A percentile compares a stretch with the other conserved stretches of the same genome.
Conservation (phyloP, 1,284 basidiomycete genomes). For the Austropuccinia psidii region DNA sequence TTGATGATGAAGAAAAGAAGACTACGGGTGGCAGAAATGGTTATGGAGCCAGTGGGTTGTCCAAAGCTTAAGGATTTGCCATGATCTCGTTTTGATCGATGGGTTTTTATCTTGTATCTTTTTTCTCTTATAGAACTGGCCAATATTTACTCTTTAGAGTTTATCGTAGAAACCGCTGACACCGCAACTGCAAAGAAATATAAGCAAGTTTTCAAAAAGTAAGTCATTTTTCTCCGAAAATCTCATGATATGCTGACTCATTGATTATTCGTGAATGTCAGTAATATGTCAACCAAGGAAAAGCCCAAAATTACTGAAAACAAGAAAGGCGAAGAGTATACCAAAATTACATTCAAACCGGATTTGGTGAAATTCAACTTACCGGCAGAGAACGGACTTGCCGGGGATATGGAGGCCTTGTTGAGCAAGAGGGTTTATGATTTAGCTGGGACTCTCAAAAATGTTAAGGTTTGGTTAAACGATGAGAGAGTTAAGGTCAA, state of each 20-base stretch:
- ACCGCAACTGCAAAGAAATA: slow-evolving; percentile 81
- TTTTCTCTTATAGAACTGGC: slow-evolving; percentile 58
- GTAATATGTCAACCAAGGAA: slow-evolving; percentile 6
- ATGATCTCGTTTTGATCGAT: not conserved
- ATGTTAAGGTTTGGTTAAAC: slow-evolving; percentile 88
- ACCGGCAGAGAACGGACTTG: slow-evolving; percentile 60
- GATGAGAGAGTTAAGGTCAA: slow-evolving; percentile 87
- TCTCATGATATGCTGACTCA: not conserved
- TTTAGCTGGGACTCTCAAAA: slow-evolving; percentile 87
- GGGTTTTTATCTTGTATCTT: too few species aligned
- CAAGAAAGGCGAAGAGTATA: slow-evolving; percentile 76
- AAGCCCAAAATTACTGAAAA: slow-evolving; percentile 71
- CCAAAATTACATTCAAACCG: slow-evolving; percentile 89
- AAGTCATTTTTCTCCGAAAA: slow-evolving; percentile 59
- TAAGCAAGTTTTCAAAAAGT: slow-evolving; percentile 86
- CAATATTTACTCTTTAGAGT: slow-evolving; percentile 96
- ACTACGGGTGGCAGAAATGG: slow-evolving; percentile 92
- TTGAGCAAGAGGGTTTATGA: slow-evolving; percentile 95
- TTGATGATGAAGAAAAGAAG: slow-evolving; percentile 97
- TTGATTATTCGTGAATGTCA: not conserved
- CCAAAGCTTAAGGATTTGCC: not conserved
- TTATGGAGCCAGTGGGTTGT: slow-evolving; percentile 69
- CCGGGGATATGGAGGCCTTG: slow-evolving; percentile 81
- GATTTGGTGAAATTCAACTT: slow-evolving; percentile 89
- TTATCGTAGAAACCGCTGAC: slow-evolving; percentile 92